phyloP scores from a whole-genome alignment of 306 rosid genomes.

The Prunus mongolica region DNA sequence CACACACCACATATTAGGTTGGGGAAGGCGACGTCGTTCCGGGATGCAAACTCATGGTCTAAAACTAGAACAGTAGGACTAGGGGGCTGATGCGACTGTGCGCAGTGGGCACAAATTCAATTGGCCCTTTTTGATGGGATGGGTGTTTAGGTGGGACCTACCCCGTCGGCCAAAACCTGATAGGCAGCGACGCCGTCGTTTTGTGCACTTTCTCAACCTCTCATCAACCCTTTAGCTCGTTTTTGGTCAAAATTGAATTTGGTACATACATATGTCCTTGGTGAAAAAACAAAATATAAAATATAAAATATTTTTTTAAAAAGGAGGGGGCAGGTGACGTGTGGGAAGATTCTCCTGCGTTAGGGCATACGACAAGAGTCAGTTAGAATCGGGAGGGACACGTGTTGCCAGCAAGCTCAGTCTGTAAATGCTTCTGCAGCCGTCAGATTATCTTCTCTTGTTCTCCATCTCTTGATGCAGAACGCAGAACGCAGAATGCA shows the following conservation, averaged over 20 bases:
- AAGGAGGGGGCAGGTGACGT: not conserved
- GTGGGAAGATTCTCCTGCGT: constrained; percentile 28
- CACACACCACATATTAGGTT: not conserved
- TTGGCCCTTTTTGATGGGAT: not conserved
- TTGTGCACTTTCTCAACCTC: not conserved
- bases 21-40: not conserved
- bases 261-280: constrained; percentile 16
- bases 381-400: constrained; percentile 24
- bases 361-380: constrained; percentile 23
- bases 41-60: constrained; percentile 6
- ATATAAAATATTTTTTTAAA: not conserved
- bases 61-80: not conserved
- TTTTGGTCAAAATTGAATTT: constrained; percentile 1
- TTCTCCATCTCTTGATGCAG: too few relatives aligned
- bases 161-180: constrained; percentile 15
- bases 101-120: constrained; percentile 19
- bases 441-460: constrained; percentile 6
- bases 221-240: too few relatives aligned
- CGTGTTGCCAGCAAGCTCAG: constrained; percentile 22
- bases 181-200: constrained; percentile 34
- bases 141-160: constrained; percentile 25
- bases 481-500: not conserved
- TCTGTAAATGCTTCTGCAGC: constrained; percentile 8
- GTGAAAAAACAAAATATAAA: not conserved
- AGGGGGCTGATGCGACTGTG: constrained; percentile 14